These are phyloP conservation scores for Tulasnella sp. DNA, from an alignment of 768 basidiomycete genomes.

Conservation along the genomic window DNA sequence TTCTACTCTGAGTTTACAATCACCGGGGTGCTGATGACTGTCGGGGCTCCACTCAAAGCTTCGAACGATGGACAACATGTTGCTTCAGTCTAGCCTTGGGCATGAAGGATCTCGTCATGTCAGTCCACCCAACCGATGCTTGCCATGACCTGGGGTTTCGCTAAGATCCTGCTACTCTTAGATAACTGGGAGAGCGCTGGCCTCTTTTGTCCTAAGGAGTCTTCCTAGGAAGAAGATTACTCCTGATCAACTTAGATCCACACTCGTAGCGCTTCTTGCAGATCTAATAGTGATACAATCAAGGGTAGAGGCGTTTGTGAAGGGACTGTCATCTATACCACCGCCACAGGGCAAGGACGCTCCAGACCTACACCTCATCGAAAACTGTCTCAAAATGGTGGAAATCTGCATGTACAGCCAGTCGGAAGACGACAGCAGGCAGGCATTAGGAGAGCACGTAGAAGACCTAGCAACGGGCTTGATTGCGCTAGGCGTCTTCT, in stretches of 20 bases:
- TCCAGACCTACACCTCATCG: slow-evolving; percentile 37
- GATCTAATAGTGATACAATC: slow-evolving; percentile 33
- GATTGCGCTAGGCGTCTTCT: slow-evolving; percentile 40
- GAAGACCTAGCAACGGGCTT: slow-evolving; percentile 10
- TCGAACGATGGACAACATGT: too few relatives aligned
- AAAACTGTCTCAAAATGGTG: slow-evolving; percentile 21
- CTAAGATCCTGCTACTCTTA: too few relatives aligned
- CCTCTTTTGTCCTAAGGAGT: slow-evolving; percentile 38
- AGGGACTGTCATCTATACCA: slow-evolving; percentile 32
- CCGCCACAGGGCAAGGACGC: slow-evolving; percentile 23
- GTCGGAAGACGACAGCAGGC: slow-evolving; percentile 5
- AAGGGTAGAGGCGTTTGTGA: slow-evolving; percentile 31
- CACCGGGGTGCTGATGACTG: too few relatives aligned
- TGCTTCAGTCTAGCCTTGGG: too few relatives aligned
- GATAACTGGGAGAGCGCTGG: slow-evolving; percentile 46
- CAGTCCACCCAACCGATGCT: slow-evolving; percentile 27
- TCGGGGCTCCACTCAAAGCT: too few relatives aligned
- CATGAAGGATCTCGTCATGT: slow-evolving; percentile 17
- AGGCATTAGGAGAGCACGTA: neutral
- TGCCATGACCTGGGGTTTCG: slow-evolving; percentile 16
- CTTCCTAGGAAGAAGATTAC: slow-evolving; percentile 38
- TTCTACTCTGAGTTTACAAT: slow-evolving; percentile 18
- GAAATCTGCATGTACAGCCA: slow-evolving; percentile 2
- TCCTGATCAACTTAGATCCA: slow-evolving; percentile 23
- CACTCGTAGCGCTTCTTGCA: slow-evolving; percentile 27